Evolutionary conservation across 352 stramenopile species (phyloP).

Genomic region (Blastocystis sp.): DNA sequence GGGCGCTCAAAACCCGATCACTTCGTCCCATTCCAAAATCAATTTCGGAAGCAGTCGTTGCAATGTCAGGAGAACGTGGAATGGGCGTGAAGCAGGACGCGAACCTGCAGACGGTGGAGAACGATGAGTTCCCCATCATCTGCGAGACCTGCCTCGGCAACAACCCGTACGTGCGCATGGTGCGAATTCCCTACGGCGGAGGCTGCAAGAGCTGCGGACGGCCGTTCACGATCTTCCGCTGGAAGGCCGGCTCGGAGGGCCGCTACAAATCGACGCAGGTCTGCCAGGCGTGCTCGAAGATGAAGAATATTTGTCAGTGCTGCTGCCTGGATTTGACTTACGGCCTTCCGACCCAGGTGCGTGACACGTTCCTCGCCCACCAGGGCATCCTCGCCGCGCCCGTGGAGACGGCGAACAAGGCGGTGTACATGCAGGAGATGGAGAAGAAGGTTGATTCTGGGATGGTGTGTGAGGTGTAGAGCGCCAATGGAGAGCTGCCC

Average conservation of each 20-base stretch:
- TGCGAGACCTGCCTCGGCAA: constrained; percentile 97
- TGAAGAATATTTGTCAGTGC: constrained; percentile 98
- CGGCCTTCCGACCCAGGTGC: constrained; percentile 75
- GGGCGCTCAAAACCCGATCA: constrained; percentile 2
- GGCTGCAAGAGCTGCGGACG: constrained; percentile 95
- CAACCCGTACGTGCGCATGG: constrained; percentile 98
- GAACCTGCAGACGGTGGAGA: constrained; percentile 74
- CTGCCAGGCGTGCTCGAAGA: constrained; percentile 92
- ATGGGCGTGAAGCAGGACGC: constrained; percentile 76
- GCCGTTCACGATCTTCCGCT: constrained; percentile 94
- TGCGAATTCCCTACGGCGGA: constrained; percentile 89
- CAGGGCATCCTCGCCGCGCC: constrained; percentile 77
- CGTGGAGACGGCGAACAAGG: constrained; percentile 82
- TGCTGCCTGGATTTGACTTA: constrained; percentile 97
- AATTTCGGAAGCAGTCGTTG: neutral
- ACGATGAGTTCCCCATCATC: constrained; percentile 93
- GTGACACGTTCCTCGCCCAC: constrained; percentile 70
- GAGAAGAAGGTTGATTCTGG: constrained; percentile 81
- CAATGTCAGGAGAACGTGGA: constrained; percentile 82
- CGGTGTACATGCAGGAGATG: constrained; percentile 86
- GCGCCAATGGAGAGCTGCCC: constrained; percentile 44
- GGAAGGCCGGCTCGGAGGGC: constrained; percentile 91
- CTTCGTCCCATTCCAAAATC: neutral
- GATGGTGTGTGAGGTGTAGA: constrained; percentile 78
- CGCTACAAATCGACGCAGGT: constrained; percentile 96